Percentiles rank a stretch among this genome's conserved stretches.
phyloP scores from a whole-genome alignment of 768 basidiomycete species.

The Chalciporus pseudorubinellus region DNA sequence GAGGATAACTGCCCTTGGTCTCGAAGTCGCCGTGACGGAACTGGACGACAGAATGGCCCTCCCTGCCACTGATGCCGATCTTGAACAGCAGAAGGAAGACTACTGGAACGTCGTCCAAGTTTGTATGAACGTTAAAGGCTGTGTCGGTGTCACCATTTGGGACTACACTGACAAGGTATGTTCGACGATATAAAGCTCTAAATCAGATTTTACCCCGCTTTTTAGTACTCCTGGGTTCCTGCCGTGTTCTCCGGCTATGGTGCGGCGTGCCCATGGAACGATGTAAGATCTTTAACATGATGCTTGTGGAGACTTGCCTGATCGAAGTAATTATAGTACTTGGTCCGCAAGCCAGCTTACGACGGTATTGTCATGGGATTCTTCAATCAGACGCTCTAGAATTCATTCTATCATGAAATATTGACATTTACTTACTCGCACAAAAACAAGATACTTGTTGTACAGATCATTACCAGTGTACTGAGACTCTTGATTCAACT shows the following conservation, averaged over 20 bases:
- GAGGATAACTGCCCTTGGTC: slow-evolving; percentile 55
- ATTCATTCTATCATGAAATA: too few relatives aligned
- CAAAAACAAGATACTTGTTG: neutral
- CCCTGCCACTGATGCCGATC: slow-evolving; percentile 46
- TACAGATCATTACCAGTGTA: slow-evolving; percentile 2
- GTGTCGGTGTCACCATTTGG: slow-evolving; percentile 40
- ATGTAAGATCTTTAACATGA: slow-evolving; percentile 1
- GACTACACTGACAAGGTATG: slow-evolving; percentile 31
- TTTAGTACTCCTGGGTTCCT: slow-evolving; percentile 19
- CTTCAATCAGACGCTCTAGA: neutral
- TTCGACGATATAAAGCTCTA: slow-evolving; percentile 4
- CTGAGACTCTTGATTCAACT: neutral
- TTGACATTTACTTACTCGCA: neutral
- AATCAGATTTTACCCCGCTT: neutral
- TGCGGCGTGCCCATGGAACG: slow-evolving; percentile 18
- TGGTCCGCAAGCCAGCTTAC: slow-evolving; percentile 16
- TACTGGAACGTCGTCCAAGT: slow-evolving; percentile 56
- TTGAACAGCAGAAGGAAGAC: slow-evolving; percentile 55
- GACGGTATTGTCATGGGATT: slow-evolving; percentile 14
- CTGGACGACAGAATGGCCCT: slow-evolving; percentile 59
- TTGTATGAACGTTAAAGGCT: slow-evolving; percentile 41
- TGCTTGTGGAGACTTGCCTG: neutral
- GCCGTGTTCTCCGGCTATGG: slow-evolving; percentile 6
- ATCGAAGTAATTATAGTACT: slow-evolving; percentile 2
- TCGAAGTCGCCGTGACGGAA: slow-evolving; percentile 69